Base-by-base conservation (phyloP, 306 rosid genomes). In the Trifolium fragiferum region DNA sequence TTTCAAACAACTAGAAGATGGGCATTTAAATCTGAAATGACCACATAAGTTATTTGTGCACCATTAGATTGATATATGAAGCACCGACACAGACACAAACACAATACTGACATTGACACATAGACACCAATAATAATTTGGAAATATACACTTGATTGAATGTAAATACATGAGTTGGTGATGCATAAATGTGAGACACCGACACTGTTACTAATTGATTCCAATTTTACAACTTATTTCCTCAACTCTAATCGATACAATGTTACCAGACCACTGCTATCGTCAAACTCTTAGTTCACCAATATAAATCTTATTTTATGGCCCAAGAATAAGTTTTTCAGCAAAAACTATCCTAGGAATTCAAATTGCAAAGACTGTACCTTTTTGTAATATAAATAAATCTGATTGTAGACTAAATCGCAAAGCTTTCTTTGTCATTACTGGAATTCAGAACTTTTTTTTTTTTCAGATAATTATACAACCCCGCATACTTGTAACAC, bases 1-100 rank as follows among this genome's bases (percentile, higher is more conserved):
- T 79, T 68, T 63, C 64, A 7, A 78, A 55, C 74, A 44, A n/a
- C 69, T 54, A 18, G 30, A 27, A 32, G 50, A 19, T 30, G 14
- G 15, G 30, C 2, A 66, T 66, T 16, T 18, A 72, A 23, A 51
- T 60, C 60, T 43, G 51, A 8, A 15, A 66, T 2, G 53, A 72
- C 70, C 38, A 41, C 25, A n/a, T 21, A 68, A 20, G 57, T 3
- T 58, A 37, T 25, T 25, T 13, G 19, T 27, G 2, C 41, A 13
- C 18, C 2, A 8, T 15, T 27, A 27, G 38, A 27, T 59, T 59
- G 66, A 7, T 57, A 21, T 58, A 58, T 54, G 27, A 54, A 54
- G 6, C 7, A 1, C 38, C 0, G 64, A 58, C 19, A 25, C n/a
- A 58, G 4, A 8, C 33, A 55, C 7, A 1, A 3, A 58, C 32